Evolutionary conservation across 164 flowering plant species (phyloP).

Genomic region (Stephania cephalantha): DNA sequence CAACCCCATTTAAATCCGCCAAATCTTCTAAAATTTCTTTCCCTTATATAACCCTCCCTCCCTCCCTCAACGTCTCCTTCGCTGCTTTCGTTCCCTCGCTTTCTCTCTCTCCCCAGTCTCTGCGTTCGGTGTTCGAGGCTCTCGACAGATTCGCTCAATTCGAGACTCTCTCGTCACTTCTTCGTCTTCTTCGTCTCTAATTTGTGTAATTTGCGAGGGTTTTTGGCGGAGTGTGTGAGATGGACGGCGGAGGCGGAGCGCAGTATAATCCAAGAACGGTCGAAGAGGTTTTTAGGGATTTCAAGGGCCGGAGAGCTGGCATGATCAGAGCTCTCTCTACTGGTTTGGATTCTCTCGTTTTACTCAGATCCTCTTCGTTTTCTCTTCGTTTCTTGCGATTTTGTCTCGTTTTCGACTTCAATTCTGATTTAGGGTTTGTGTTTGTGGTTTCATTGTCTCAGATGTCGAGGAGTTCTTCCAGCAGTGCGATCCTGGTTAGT

Average conservation of each 20-base stretch:
- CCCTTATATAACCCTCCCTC: not conserved
- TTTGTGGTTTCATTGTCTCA: constrained; percentile 21
- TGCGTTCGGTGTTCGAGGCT: not conserved
- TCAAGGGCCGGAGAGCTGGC: constrained; percentile 64
- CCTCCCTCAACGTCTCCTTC: not conserved
- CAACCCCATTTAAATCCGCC: constrained; percentile 1
- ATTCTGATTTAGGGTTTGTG: constrained; percentile 1
- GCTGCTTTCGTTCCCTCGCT: constrained; percentile 3
- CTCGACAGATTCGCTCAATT: not conserved
- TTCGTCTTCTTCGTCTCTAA: not conserved
- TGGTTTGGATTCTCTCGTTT: constrained; percentile 27
- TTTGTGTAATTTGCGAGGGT: not conserved
- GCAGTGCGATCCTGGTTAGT: constrained; percentile 68
- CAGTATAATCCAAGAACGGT: constrained; percentile 68
- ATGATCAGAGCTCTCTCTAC: constrained; percentile 67
- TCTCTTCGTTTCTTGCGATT: constrained; percentile 6
- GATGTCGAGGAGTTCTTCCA: constrained; percentile 63
- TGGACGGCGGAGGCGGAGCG: constrained; percentile 23
- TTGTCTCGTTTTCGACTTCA: constrained; percentile 1
- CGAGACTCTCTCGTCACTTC: not conserved
- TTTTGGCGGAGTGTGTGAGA: not conserved
- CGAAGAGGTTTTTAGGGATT: constrained; percentile 70
- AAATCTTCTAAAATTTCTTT: not conserved
- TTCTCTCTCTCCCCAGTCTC: not conserved
- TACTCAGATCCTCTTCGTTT: constrained; percentile 45